Percentiles rank a stretch among this genome's conserved stretches.
Evolutionary conservation across 2,329 filamentous ascomycete genomes (phyloP).

Genomic region (Teratosphaeria viscida): DNA sequence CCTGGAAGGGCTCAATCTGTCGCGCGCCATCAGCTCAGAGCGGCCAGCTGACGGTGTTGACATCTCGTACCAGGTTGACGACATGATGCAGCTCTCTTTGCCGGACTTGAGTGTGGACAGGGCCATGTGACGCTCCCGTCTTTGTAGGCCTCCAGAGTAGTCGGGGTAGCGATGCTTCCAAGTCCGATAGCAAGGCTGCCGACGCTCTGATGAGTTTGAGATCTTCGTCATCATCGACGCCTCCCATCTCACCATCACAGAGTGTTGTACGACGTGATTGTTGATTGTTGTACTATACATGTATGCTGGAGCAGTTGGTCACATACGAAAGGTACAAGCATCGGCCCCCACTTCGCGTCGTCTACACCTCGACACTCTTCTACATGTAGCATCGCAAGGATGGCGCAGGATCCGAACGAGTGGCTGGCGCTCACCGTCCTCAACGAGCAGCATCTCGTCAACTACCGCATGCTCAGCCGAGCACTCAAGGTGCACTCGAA

Average conservation of each 20-base stretch:
- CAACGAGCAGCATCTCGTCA: conserved; percentile 66
- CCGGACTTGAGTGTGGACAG: conserved; percentile 29
- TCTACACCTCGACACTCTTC: neutral
- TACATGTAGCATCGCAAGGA: conserved; percentile 8
- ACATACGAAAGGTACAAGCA: neutral
- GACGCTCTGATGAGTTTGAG: conserved; percentile 36
- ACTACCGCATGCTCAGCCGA: conserved; percentile 75
- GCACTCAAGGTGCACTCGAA: conserved; percentile 77
- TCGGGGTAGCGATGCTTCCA: conserved; percentile 34
- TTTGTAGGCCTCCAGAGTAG: conserved; percentile 28
- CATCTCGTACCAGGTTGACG: conserved; percentile 23
- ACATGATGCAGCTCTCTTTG: conserved; percentile 31
- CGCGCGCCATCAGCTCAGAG: conserved; percentile 10
- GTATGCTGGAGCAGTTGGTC: neutral
- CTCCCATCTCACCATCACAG: conserved; percentile 5
- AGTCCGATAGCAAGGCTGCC: conserved; percentile 21
- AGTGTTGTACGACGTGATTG: neutral
- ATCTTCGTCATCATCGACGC: conserved; percentile 34
- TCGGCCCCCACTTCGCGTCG: neutral
- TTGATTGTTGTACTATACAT: neutral
- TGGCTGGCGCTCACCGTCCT: conserved; percentile 68
- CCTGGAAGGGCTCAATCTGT: conserved; percentile 78
- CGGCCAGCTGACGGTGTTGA: neutral
- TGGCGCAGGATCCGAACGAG: conserved; percentile 50
- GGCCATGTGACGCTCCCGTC: conserved; percentile 11